A percentile compares a stretch with the other conserved stretches of the same genome.
Evolutionary conservation across 768 basidiomycete genomes (phyloP).

Genomic region (Punctularia strigosozonata): DNA sequence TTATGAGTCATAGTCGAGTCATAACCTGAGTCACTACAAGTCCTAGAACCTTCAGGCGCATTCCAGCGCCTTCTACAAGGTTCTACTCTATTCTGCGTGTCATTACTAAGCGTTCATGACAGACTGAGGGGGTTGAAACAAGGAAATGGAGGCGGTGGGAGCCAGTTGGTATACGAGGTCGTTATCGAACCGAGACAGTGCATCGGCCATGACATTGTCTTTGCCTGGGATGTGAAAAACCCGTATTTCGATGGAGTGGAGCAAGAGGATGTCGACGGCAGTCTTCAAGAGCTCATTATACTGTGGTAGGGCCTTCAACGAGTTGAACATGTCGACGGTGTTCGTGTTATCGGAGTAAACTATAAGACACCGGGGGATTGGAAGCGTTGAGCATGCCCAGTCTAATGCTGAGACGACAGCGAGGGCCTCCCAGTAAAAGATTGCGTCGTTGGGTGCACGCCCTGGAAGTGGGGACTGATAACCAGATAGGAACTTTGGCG

Average conservation of each 20-base stretch:
- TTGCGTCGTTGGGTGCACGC: background rate
- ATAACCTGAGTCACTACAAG: no score
- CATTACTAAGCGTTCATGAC: no score
- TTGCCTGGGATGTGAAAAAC: conserved; percentile 15
- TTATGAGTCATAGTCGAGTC: no score
- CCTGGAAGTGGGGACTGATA: conserved; percentile 7
- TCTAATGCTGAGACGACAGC: conserved; percentile 13
- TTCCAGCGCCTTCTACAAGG: no score
- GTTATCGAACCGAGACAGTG: conserved; percentile 8
- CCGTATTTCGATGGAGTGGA: conserved; percentile 8
- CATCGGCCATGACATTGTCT: conserved; percentile 10
- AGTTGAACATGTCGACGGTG: conserved; percentile 18
- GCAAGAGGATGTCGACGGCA: conserved; percentile 12
- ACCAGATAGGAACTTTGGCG: conserved; percentile 5
- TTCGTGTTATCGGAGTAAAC: conserved; percentile 20
- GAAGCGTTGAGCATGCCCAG: background rate
- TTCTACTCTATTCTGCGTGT: no score
- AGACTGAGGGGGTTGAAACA: conserved; percentile 11
- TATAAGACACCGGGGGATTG: conserved; percentile 3
- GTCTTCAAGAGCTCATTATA: conserved; percentile 17
- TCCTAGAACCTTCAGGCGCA: no score
- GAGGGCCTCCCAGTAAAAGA: conserved; percentile 18
- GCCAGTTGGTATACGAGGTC: background rate
- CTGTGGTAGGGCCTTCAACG: conserved; percentile 9
- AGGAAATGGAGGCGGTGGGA: conserved; percentile 4